A percentile compares a stretch with the other conserved stretches of the same genome.
phyloP scores from a whole-genome alignment of 176 grass and related monocot genomes.

The Cenchrus americanus region DNA sequence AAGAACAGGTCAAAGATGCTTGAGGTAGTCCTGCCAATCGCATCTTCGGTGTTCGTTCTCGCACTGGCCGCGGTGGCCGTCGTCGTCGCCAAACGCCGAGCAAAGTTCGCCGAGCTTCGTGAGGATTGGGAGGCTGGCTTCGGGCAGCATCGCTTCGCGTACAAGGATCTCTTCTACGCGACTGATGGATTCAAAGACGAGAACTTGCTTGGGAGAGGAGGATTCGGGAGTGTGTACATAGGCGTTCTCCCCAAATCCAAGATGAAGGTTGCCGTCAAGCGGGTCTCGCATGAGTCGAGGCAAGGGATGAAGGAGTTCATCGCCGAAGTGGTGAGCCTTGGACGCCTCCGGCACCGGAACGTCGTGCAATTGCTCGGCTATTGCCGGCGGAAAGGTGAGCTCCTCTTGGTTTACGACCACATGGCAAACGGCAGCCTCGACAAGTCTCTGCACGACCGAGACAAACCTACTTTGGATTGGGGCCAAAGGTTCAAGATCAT shows the following conservation, averaged over 20 bases:
- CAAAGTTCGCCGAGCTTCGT: conserved; percentile 39
- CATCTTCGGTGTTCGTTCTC: conserved; percentile 9
- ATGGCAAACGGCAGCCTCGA: conserved; percentile 36
- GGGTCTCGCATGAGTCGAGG: conserved; percentile 40
- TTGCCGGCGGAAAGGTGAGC: conserved; percentile 27
- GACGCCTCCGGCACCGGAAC: conserved; percentile 44
- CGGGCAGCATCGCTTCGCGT: conserved; percentile 48
- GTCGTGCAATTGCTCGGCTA: conserved; percentile 43
- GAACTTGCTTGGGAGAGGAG: conserved; percentile 50
- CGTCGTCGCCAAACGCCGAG: not conserved
- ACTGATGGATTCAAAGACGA: conserved; percentile 55
- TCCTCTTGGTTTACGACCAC: conserved; percentile 37
- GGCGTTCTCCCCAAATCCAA: conserved; percentile 42
- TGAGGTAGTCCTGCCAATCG: conserved; percentile 21
- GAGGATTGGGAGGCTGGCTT: conserved; percentile 60
- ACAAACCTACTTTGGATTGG: not conserved
- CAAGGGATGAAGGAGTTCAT: conserved; percentile 61
- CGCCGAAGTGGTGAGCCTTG: conserved; percentile 46
- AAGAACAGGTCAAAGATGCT: not conserved
- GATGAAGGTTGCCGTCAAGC: conserved; percentile 44
- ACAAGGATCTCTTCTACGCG: conserved; percentile 56
- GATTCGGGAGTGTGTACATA: conserved; percentile 55
- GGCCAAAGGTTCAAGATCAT: conserved; percentile 35
- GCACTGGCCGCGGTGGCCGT: not conserved
- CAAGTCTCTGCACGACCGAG: not conserved